Evolutionary conservation across 495 filamentous ascomycete genomes (phyloP).

Genomic region (Hypomontagnella monticulosa): DNA sequence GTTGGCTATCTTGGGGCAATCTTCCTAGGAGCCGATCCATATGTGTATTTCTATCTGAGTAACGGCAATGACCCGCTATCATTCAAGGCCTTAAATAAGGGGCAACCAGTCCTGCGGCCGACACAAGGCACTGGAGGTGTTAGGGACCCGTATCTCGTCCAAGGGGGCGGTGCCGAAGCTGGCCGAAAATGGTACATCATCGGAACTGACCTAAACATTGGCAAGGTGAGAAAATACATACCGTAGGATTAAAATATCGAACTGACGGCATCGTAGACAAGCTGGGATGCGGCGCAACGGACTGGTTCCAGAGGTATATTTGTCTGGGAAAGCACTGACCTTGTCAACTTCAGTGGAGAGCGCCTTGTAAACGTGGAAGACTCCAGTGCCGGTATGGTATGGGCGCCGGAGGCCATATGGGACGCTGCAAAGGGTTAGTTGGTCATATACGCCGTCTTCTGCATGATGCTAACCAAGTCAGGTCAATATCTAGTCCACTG

Average conservation of each 20-base stretch:
- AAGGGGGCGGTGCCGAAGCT: conserved; percentile 58
- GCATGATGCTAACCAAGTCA: conserved; percentile 27
- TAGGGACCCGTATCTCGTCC: conserved; percentile 58
- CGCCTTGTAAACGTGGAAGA: conserved; percentile 60
- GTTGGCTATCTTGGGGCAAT: conserved; percentile 62
- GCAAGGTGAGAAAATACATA: conserved; percentile 47
- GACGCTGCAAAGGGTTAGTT: conserved; percentile 54
- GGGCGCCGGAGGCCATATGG: conserved; percentile 65
- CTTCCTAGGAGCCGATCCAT: conserved; percentile 63
- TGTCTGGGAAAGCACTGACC: conserved; percentile 63
- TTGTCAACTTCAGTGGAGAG: conserved; percentile 59
- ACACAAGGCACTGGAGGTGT: conserved; percentile 62
- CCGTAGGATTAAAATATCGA: not conserved
- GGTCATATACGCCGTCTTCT: not conserved
- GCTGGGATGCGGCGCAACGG: conserved; percentile 62
- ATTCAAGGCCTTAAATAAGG: conserved; percentile 58
- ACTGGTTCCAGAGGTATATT: conserved; percentile 61
- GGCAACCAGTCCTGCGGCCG: conserved; percentile 58
- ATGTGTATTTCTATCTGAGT: conserved; percentile 64
- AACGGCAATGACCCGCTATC: conserved; percentile 60
- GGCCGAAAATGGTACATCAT: conserved; percentile 66
- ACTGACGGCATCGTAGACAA: conserved; percentile 49
- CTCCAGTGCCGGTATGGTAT: conserved; percentile 63
- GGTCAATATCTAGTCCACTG: conserved; percentile 62
- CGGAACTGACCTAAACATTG: conserved; percentile 63